A percentile compares a stretch with the other conserved stretches of the same genome.
Conservation (phyloP, 306 rosid genomes). For the Phaseolus lunatus region DNA sequence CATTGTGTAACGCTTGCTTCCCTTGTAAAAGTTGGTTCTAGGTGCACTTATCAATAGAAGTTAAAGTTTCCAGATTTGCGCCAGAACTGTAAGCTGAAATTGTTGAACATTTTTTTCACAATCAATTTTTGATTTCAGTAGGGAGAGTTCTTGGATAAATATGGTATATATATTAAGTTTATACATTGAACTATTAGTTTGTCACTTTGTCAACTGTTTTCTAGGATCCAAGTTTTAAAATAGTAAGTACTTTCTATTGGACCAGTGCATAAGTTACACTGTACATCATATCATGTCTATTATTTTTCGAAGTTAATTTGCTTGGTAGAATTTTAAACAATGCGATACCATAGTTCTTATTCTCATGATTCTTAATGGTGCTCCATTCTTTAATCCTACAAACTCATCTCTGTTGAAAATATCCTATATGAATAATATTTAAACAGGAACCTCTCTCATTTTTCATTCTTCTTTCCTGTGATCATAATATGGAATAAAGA, state of each 20-base stretch:
- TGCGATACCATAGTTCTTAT: constrained; percentile 10
- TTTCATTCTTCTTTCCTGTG: neutral
- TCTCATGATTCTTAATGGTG: constrained; percentile 30
- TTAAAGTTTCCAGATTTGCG: neutral
- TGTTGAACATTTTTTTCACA: constrained; percentile 20
- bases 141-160: constrained; percentile 15
- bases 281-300: constrained; percentile 17
- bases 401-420: neutral
- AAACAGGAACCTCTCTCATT: constrained; percentile 7
- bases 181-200: constrained; percentile 14
- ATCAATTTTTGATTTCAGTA: neutral
- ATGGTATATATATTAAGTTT: neutral
- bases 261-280: constrained; percentile 1
- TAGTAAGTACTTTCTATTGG: neutral
- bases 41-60: neutral
- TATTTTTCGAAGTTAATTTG: constrained; percentile 2
- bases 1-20: neutral
- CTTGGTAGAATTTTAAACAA: constrained; percentile 31
- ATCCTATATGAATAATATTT: neutral
- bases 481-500: neutral
- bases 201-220: constrained; percentile 9
- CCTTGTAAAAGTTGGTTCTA: constrained; percentile 20
- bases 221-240: neutral
- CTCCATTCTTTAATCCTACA: neutral
- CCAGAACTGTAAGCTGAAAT: constrained; percentile 23